phyloP scores from a whole-genome alignment of 306 rosid genomes.

The Heteromeles arbutifolia region DNA sequence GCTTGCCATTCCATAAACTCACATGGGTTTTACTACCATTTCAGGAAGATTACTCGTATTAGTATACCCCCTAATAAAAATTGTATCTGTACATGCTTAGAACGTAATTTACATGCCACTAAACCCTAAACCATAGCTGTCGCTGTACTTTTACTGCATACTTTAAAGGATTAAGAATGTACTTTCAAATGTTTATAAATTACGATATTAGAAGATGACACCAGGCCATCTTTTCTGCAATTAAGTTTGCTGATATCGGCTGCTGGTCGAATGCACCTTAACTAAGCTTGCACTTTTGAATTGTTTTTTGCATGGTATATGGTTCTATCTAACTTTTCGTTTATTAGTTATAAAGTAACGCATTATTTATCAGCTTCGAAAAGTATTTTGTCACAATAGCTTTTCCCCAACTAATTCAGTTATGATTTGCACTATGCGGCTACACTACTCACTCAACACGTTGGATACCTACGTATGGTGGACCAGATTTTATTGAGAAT shows the following conservation, averaged over 20 bases:
- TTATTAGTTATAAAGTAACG: not conserved
- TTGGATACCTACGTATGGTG: not conserved
- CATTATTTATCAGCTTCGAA: not conserved
- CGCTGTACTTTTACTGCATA: not conserved
- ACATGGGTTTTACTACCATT: not conserved
- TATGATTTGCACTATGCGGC: too few species aligned
- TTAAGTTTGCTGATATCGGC: not conserved
- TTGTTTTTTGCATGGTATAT: not conserved
- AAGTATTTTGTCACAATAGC: not conserved
- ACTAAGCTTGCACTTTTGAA: not conserved
- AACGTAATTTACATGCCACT: not conserved
- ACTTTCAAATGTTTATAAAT: not conserved
- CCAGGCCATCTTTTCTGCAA: not conserved
- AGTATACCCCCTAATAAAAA: not conserved
- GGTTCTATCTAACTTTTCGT: not conserved
- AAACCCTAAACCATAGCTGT: not conserved
- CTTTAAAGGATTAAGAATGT: not conserved
- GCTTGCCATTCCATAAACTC: not conserved
- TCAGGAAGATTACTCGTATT: not conserved
- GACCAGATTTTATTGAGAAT: not conserved
- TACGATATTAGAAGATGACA: not conserved
- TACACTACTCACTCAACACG: not conserved
- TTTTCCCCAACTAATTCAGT: not conserved
- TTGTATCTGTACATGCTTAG: not conserved
- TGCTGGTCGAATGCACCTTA: not conserved